Evolutionary conservation across 768 basidiomycete species (phyloP), one percentile per base, ranked within the genome.

Genomic region (Fibroporia radiculosa): DNA sequence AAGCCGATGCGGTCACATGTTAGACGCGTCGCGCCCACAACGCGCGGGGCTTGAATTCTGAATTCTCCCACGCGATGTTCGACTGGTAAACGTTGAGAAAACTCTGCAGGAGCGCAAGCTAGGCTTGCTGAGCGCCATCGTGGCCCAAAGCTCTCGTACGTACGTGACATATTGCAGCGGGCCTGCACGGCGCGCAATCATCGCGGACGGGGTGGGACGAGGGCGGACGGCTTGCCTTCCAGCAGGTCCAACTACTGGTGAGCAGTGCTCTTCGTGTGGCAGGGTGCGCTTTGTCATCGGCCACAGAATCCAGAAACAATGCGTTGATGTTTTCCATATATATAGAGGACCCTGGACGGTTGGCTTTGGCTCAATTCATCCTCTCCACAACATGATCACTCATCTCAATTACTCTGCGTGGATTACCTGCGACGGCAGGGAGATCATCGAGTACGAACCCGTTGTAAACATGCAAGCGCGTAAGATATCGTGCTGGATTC

Each of bases 321-420:
- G 39, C 39, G 24, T 23, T 16, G 6, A 25, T 16, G 16, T 12
- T 27, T 18, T 18, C 7, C n/a, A 6, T 24, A 36, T 37, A 36
- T 45, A 45, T n/a, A n/a, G n/a, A 45, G 16, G 34, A 33, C 24
- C 35, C 44, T n/a, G 27, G 16, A 11, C 19, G 16, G 4, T 3
- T n/a, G 37, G 20, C 28, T 12, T n/a, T 27, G 4, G 41, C 16
- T 42, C 38, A 19, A 11, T 25, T 11, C 10, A 39, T 5, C 18
- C 14, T 16, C 11, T n/a, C 25, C 20, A 8, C 45, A 50, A 25
- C 25, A 61, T 61, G 60, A 47, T 80, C 47, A 69, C 69, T 0
- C 73, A 75, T 59, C 71, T 73, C 14, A 77, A 72, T 5, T 84
- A 84, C 61, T 80, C 80, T 12, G 82, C 83, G 19, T 86, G 84